These are phyloP conservation scores for Phaeotremella fagi DNA, from an alignment of 768 basidiomycete species.

Conservation along the genomic window DNA sequence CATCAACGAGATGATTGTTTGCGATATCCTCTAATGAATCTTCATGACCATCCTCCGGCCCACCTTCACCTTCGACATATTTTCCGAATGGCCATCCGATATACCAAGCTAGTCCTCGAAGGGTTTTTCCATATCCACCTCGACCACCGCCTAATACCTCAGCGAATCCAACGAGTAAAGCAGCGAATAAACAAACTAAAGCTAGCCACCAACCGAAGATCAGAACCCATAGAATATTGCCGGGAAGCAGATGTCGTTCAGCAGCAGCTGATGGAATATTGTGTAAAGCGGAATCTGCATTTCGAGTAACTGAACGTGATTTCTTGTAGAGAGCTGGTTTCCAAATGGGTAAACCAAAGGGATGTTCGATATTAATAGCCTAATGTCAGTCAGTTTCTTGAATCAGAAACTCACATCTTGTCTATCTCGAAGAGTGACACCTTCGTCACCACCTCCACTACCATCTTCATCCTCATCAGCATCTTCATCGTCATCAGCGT, in stretches of 20 bases:
- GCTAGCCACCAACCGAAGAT: slow-evolving; percentile 93
- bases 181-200: slow-evolving; percentile 62
- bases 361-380: slow-evolving; percentile 93
- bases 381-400: slow-evolving; percentile 15
- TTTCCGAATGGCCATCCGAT: slow-evolving; percentile 97
- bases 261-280: slow-evolving; percentile 86
- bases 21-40: slow-evolving; percentile 32
- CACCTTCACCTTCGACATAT: slow-evolving; percentile 77
- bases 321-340: slow-evolving; percentile 99
- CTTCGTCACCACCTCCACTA: slow-evolving; percentile 62
- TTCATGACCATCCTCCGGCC: slow-evolving; percentile 42
- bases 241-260: slow-evolving; percentile 85
- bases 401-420: slow-evolving; percentile 63
- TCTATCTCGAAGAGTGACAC: slow-evolving; percentile 85
- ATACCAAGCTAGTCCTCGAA: slow-evolving; percentile 94
- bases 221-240: slow-evolving; percentile 87
- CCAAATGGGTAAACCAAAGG: slow-evolving; percentile 98
- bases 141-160: slow-evolving; percentile 71
- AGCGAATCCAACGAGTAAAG: slow-evolving; percentile 61
- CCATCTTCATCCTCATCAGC: slow-evolving; percentile 36
- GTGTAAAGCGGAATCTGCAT: slow-evolving; percentile 92
- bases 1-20: background rate
- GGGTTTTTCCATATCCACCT: slow-evolving; percentile 71
- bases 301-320: slow-evolving; percentile 87
- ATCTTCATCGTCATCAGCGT: slow-evolving; percentile 23